Percentiles rank a stretch among this genome's conserved stretches.
These are phyloP conservation scores for Teratosphaeria gauchensis DNA, from an alignment of 2,329 filamentous ascomycete genomes.

Conservation along the genomic window DNA sequence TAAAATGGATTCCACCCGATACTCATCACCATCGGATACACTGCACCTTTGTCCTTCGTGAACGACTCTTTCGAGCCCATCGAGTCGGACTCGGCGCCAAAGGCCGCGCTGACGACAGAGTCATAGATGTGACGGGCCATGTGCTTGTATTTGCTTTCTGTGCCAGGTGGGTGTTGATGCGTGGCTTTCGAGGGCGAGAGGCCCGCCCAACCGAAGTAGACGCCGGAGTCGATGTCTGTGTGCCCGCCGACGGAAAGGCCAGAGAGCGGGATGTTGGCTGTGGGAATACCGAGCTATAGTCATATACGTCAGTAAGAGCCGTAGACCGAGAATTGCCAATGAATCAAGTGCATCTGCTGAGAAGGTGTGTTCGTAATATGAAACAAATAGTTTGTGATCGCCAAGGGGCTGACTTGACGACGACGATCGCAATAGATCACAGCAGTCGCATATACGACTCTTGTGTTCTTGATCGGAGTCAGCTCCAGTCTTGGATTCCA, in stretches of 20 bases:
- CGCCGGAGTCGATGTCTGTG: constrained; percentile 58
- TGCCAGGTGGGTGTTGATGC: constrained; percentile 12
- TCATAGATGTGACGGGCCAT: constrained; percentile 12
- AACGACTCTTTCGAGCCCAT: neutral
- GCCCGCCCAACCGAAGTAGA: constrained; percentile 89
- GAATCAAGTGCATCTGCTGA: neutral
- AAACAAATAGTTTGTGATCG: neutral
- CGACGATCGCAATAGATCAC: neutral
- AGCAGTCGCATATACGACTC: neutral
- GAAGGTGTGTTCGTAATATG: neutral
- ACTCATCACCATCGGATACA: constrained; percentile 84
- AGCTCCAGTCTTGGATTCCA: neutral
- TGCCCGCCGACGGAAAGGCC: constrained; percentile 61
- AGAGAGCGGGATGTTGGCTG: constrained; percentile 69
- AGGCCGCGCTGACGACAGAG: constrained; percentile 8
- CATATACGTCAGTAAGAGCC: neutral
- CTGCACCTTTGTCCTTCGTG: constrained; percentile 18
- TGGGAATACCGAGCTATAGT: constrained; percentile 79
- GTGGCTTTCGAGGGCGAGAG: constrained; percentile 36
- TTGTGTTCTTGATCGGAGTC: neutral
- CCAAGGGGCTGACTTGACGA: neutral
- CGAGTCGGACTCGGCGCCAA: constrained; percentile 2
- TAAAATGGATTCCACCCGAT: constrained; percentile 98
- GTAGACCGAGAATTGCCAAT: neutral
- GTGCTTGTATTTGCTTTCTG: constrained; percentile 15